These are phyloP conservation scores for Eucalyptus viminalis DNA, from an alignment of 345 rosid species.

Conservation along the genomic window DNA sequence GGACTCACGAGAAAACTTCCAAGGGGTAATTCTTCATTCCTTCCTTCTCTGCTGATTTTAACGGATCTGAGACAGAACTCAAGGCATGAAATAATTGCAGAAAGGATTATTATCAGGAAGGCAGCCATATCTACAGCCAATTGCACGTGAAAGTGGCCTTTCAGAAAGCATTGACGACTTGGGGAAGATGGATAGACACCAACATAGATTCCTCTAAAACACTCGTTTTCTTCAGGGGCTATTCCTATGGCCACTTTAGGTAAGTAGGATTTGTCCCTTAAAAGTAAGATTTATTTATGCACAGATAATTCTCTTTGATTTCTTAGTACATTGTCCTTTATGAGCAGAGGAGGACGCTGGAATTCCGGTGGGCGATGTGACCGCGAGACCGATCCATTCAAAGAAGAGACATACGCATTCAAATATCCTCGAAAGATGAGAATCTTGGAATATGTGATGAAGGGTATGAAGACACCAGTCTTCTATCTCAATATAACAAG, in stretches of 20 bases:
- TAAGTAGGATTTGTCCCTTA: neutral
- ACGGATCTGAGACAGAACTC: neutral
- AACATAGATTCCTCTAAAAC: conserved; percentile 17
- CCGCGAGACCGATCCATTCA: conserved; percentile 14
- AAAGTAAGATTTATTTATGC: neutral
- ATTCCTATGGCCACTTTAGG: conserved; percentile 27
- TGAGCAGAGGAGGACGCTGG: conserved; percentile 34
- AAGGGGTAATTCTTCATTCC: conserved; percentile 12
- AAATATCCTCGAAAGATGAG: conserved; percentile 23
- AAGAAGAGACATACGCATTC: neutral
- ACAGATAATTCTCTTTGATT: neutral
- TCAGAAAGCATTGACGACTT: conserved; percentile 27
- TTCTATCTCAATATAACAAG: conserved; percentile 23
- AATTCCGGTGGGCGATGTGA: conserved; percentile 34
- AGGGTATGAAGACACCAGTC: conserved; percentile 15
- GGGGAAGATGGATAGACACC: conserved; percentile 36
- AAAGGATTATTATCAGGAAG: conserved; percentile 36
- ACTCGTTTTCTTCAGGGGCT: conserved; percentile 30
- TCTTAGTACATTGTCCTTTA: neutral
- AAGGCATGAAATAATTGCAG: neutral
- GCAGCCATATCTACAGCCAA: conserved; percentile 8
- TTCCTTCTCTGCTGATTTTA: neutral
- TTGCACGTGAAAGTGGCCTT: conserved; percentile 19
- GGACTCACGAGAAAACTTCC: conserved; percentile 46
- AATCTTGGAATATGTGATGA: conserved; percentile 13